Evolutionary conservation across 2,329 filamentous ascomycete species (phyloP).

Genomic region (Hypomyces rosellus): DNA sequence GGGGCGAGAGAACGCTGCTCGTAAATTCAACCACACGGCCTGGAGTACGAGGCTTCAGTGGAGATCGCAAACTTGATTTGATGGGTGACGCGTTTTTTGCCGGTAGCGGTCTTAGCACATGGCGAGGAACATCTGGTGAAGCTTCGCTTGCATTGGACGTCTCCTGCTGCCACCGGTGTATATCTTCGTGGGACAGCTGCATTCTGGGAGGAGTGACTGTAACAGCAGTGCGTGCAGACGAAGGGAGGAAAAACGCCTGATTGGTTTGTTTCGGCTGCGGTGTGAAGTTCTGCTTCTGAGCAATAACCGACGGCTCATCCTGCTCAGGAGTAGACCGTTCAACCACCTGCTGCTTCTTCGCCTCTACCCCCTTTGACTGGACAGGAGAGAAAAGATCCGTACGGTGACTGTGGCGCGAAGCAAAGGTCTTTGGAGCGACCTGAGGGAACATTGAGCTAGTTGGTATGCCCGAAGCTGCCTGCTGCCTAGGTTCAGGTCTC

Average conservation of each 20-base stretch:
- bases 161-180: slow-evolving; percentile 36
- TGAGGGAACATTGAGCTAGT: slow-evolving; percentile 37
- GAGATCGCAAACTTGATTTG: slow-evolving; percentile 53
- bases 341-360: not conserved
- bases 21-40: slow-evolving; percentile 55
- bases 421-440: slow-evolving; percentile 25
- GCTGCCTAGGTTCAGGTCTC: slow-evolving; percentile 8
- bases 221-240: slow-evolving; percentile 20
- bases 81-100: slow-evolving; percentile 46
- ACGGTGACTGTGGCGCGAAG: slow-evolving; percentile 25
- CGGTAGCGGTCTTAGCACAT: slow-evolving; percentile 42
- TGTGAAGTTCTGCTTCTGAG: slow-evolving; percentile 45
- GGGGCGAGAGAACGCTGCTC: slow-evolving; percentile 42
- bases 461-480: slow-evolving; percentile 20
- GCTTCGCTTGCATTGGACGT: slow-evolving; percentile 32
- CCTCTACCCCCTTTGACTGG: not conserved
- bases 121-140: slow-evolving; percentile 31
- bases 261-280: slow-evolving; percentile 33
- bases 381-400: slow-evolving; percentile 32
- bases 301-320: slow-evolving; percentile 28
- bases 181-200: slow-evolving; percentile 37
- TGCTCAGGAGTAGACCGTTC: slow-evolving; percentile 25
- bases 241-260: slow-evolving; percentile 33
- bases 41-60: slow-evolving; percentile 51
- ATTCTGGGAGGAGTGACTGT: slow-evolving; percentile 32